phyloP scores from a whole-genome alignment of 2,329 filamentous ascomycete genomes.

The Camptophora hylomeconis region DNA sequence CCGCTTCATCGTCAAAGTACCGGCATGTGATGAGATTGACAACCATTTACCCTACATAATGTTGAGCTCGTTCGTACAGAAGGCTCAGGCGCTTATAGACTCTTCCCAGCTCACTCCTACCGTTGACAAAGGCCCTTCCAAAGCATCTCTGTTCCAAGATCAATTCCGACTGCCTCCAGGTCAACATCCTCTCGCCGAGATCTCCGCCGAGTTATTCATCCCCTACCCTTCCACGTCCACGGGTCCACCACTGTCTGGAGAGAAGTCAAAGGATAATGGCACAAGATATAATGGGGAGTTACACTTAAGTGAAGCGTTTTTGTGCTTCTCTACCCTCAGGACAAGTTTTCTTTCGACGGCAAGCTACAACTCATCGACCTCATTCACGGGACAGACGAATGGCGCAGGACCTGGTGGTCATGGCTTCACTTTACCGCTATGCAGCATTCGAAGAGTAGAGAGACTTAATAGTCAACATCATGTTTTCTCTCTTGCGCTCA shows the following conservation, averaged over 20 bases:
- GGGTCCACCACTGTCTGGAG: constrained; percentile 43
- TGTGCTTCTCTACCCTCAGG: constrained; percentile 91
- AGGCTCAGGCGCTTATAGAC: constrained; percentile 90
- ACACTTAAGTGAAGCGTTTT: constrained; percentile 83
- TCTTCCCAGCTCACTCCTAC: constrained; percentile 64
- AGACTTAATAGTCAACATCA: constrained; percentile 85
- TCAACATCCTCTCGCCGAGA: constrained; percentile 89
- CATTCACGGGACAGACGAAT: constrained; percentile 85
- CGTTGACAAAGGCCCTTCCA: constrained; percentile 69
- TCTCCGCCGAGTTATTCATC: constrained; percentile 88
- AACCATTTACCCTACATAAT: constrained; percentile 10
- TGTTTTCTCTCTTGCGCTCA: constrained; percentile 83
- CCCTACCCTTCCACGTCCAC: constrained; percentile 44
- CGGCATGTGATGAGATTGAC: too few relatives aligned
- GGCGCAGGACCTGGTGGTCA: constrained; percentile 87
- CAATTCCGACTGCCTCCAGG: constrained; percentile 91
- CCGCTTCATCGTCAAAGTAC: too few relatives aligned
- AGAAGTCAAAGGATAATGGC: constrained; percentile 45
- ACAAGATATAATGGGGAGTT: constrained; percentile 87
- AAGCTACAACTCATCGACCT: constrained; percentile 64
- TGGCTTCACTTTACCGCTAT: constrained; percentile 88
- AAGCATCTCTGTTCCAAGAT: constrained; percentile 82
- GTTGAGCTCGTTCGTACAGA: constrained; percentile 76
- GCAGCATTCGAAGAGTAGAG: constrained; percentile 82
- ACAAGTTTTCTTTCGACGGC: constrained; percentile 75